These are phyloP conservation scores for Herpetomonas muscarum DNA, from an alignment of 208 protist genomes.

Conservation along the genomic window DNA sequence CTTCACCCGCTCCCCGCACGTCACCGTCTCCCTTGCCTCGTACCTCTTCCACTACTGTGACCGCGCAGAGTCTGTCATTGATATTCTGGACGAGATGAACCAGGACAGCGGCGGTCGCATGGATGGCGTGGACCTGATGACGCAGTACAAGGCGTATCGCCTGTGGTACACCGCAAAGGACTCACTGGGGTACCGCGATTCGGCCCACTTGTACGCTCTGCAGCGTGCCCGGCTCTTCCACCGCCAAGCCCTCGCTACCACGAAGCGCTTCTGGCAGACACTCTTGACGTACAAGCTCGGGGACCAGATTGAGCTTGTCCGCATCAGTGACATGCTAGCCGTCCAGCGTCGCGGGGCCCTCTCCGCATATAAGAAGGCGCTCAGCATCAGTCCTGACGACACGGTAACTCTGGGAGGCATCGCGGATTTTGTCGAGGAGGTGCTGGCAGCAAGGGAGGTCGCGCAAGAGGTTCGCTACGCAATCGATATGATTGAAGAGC, in stretches of 20 bases:
- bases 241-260: slow-evolving; percentile 14
- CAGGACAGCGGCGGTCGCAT: not conserved
- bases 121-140: slow-evolving; percentile 2
- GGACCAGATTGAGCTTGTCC: not conserved
- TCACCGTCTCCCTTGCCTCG: slow-evolving; percentile 12
- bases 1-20: slow-evolving; percentile 17
- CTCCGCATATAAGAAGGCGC: slow-evolving; percentile 9
- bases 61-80: slow-evolving; percentile 9
- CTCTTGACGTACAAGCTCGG: slow-evolving; percentile 3
- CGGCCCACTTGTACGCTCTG: slow-evolving; percentile 13
- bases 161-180: slow-evolving; percentile 13
- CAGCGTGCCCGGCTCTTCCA: slow-evolving; percentile 16
- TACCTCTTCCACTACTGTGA: slow-evolving; percentile 20
- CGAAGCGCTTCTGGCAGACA: slow-evolving; percentile 9
- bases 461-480: slow-evolving; percentile 9
- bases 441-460: slow-evolving; percentile 9
- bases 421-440: slow-evolving; percentile 16
- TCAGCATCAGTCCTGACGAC: slow-evolving; percentile 16
- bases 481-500: slow-evolving; percentile 17
- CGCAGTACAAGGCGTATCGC: slow-evolving; percentile 13
- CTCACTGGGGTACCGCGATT: slow-evolving; percentile 12
- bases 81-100: slow-evolving; percentile 10
- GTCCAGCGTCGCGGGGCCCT: slow-evolving; percentile 6
- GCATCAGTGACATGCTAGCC: slow-evolving; percentile 9
- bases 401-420: slow-evolving; percentile 5